phyloP scores from a whole-genome alignment of 169 alveolate species.

The Theileria equi region DNA sequence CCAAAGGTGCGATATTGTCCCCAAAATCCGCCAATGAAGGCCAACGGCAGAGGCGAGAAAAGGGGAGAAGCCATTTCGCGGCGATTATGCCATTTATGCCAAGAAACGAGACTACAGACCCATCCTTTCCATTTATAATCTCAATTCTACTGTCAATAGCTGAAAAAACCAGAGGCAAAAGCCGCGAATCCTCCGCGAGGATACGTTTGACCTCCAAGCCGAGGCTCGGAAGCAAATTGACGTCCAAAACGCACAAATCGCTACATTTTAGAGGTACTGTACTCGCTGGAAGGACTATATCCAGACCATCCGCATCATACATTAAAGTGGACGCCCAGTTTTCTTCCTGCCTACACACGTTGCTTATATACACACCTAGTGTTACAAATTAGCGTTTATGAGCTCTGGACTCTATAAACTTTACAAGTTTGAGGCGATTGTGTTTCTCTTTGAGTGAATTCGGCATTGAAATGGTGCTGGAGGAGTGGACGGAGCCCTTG shows the following conservation, averaged over 20 bases:
- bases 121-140: not conserved
- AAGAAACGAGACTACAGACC: not conserved
- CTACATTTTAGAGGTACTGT: not conserved
- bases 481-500: constrained; percentile 22
- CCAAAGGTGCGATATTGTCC: not conserved
- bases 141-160: not conserved
- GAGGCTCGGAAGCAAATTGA: not conserved
- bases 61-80: not conserved
- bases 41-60: not conserved
- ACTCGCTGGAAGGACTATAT: too few relatives aligned
- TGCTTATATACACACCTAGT: too few relatives aligned
- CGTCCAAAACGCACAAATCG: not conserved
- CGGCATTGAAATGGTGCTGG: constrained; percentile 13
- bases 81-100: not conserved
- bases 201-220: not conserved
- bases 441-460: constrained; percentile 32
- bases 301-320: too few relatives aligned
- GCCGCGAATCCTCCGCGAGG: not conserved
- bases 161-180: not conserved
- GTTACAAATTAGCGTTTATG: constrained; percentile 6
- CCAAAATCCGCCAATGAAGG: not conserved
- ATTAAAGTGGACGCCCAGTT: too few relatives aligned
- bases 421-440: constrained; percentile 43
- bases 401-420: constrained; percentile 43
- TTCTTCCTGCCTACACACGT: too few relatives aligned